Base-by-base conservation (phyloP, 352 stramenopile genomes). In the Globisporangium ultimum region DNA sequence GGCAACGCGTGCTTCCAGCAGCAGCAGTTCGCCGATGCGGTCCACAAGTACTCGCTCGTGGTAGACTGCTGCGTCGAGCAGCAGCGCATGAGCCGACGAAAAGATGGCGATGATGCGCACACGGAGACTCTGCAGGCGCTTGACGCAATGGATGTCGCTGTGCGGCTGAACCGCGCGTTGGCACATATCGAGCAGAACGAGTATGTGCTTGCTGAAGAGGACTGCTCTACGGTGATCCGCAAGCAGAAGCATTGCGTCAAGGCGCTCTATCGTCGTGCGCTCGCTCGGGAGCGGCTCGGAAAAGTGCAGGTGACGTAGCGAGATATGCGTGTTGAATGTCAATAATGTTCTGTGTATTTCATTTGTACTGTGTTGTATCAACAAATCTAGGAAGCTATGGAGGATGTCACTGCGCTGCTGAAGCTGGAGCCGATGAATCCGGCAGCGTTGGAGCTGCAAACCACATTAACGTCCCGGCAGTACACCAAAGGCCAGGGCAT, bases 241-340 rank as follows among this genome's bases (percentile, higher is more conserved):
- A 71, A 80, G 24, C 79, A 97, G 15, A n/a, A 63, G 0, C 58
- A 48, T 4, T 90, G 91, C 62, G 74, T 97, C 34, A 98, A 98
- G 69, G 93, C 90, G 0, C 71, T 92, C 7, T 98, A 97, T 60
- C 74, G 95, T 9, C 74, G 91, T 32, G 89, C 89, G 0, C 48
- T 94, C 15, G 88, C 85, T 8, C 68, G 79, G 52, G 76, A 93
- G 34, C 80, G 76, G 24, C 56, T 97, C 42, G 79, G 78, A 14
- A 76, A 95, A 21, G 60, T 71, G 14, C 71, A 72, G 72, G 76
- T 88, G 62, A 17, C 11, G 32, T 34, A 15, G 32, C 0, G n/a
- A 28, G 1, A 15, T 14, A 13, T 2, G 3, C 46, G 12, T n/a
- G 38, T 40, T n/a, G 24, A 10, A 21, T 32, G 15, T 18, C 28